Conservation (phyloP, 2,329 filamentous ascomycete genomes). For the Xylariaceae sp. region DNA sequence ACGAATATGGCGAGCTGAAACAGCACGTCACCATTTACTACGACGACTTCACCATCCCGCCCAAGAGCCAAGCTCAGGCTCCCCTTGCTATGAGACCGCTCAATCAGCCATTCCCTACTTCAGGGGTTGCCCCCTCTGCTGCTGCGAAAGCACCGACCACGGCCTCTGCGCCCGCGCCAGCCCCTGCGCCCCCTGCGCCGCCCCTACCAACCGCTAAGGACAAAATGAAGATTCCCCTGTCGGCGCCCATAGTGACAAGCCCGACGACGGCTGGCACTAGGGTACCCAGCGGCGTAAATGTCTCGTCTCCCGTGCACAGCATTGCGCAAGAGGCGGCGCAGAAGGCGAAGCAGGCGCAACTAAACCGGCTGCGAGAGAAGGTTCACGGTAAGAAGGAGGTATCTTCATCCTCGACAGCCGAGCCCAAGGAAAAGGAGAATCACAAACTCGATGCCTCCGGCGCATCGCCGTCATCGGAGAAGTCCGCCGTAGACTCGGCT, state of each 20-base stretch:
- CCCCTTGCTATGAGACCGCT: constrained; percentile 32
- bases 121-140: constrained; percentile 39
- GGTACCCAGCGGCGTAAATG: constrained; percentile 24
- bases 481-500: constrained; percentile 13
- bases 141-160: constrained; percentile 18
- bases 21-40: constrained; percentile 70
- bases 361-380: constrained; percentile 50
- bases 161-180: constrained; percentile 3
- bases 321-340: constrained; percentile 61
- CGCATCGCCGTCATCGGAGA: constrained; percentile 2
- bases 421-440: constrained; percentile 17
- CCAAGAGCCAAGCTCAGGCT: constrained; percentile 48
- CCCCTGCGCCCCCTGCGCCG: constrained; percentile 17
- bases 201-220: constrained; percentile 31
- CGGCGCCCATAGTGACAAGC: constrained; percentile 12
- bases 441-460: constrained; percentile 9
- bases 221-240: constrained; percentile 26
- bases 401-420: neutral
- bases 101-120: constrained; percentile 23
- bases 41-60: constrained; percentile 56
- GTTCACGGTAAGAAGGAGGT: constrained; percentile 44
- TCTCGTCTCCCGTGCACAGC: constrained; percentile 41
- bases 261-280: constrained; percentile 13
- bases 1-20: constrained; percentile 94
- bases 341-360: constrained; percentile 56